Base-by-base conservation (phyloP, 129 eudicot genomes). In the Cynara cardunculus region DNA sequence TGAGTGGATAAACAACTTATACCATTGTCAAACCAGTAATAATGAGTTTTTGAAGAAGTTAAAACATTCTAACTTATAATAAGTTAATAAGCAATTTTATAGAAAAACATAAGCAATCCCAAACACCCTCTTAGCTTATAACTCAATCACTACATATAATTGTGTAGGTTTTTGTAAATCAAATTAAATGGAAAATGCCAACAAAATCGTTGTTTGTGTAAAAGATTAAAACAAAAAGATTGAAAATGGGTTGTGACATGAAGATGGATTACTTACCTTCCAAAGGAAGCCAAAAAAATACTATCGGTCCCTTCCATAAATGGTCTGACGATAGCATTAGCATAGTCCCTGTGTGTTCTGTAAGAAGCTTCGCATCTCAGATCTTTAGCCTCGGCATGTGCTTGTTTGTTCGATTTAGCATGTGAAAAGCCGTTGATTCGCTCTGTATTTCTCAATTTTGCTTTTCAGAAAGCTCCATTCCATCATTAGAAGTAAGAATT, bases 331-430 rank as follows among this genome's bases (percentile, higher is more conserved):
- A 53, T 53, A 16, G 18, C 39, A 34, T n/a, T n/a, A n/a, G 35
- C 74, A 32, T 31, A 34, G 14, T 71, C 74, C 53, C 46, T 71
- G 28, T 71, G 75, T 34, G n/a, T 35, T 71, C 56, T 71, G 6
- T 71, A 32, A 71, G 59, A 71, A 71, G 75, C 75, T 71, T 71
- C 75, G 75, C 75, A 71, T 71, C 75, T 71, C 59, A 71, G 56
- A 71, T 71, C 75, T 34, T 34, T 35, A 19, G 16, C n/a, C 53
- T 12, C 28, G 16, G 16, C 75, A 71, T 71, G 75, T 71, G 75
- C 75, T 35, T 35, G 19, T 71, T 71, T 37, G 75, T 71, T 71
- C 75, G 75, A 71, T 71, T 71, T 21, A 34, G 16, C 75, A 71
- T 71, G 75, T 71, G 75, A 71, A 71, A 32, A 71, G 56, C 59